Percentiles rank a stretch among this genome's conserved stretches.
Conservation (phyloP, 345 rosid genomes). For the Mallotus nudiflorus region DNA sequence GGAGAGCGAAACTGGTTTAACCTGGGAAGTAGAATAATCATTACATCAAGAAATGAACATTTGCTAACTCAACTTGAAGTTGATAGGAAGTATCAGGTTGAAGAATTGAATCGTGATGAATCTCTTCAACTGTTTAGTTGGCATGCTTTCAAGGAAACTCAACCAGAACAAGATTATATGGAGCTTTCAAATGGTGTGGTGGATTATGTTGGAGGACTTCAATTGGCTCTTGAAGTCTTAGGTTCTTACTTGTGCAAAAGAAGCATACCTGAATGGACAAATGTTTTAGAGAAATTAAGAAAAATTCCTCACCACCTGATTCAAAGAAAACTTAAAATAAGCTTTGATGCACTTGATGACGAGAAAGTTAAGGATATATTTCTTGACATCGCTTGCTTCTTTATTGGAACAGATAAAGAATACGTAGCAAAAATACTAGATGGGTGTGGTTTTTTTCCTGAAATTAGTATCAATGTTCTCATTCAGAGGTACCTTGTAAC, state of each 20-base stretch:
- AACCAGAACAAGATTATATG: neutral
- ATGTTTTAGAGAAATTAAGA: neutral
- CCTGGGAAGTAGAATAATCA: slow-evolving; percentile 1
- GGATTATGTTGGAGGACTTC: slow-evolving; percentile 8
- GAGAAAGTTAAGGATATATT: slow-evolving; percentile 15
- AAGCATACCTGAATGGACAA: neutral
- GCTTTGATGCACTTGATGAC: slow-evolving; percentile 23
- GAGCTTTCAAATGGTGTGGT: neutral
- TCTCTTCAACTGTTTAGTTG: neutral
- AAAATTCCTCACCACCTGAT: neutral
- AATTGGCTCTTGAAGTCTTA: slow-evolving; percentile 5
- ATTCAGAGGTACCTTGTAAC: slow-evolving; percentile 7
- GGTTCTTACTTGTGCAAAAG: slow-evolving; percentile 7
- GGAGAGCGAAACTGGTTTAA: neutral
- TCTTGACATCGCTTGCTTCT: slow-evolving; percentile 35
- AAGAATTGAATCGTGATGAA: neutral
- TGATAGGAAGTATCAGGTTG: neutral
- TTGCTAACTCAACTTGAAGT: neutral
- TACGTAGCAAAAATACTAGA: slow-evolving; percentile 19
- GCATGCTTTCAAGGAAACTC: slow-evolving; percentile 1
- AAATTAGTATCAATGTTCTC: slow-evolving; percentile 12
- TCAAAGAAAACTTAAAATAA: slow-evolving; percentile 17
- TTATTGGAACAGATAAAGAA: slow-evolving; percentile 10
- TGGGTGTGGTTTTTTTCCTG: slow-evolving; percentile 14
- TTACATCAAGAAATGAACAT: slow-evolving; percentile 11